Base-by-base conservation (phyloP, 2,329 filamentous ascomycete genomes). In the Fusarium stilboides region DNA sequence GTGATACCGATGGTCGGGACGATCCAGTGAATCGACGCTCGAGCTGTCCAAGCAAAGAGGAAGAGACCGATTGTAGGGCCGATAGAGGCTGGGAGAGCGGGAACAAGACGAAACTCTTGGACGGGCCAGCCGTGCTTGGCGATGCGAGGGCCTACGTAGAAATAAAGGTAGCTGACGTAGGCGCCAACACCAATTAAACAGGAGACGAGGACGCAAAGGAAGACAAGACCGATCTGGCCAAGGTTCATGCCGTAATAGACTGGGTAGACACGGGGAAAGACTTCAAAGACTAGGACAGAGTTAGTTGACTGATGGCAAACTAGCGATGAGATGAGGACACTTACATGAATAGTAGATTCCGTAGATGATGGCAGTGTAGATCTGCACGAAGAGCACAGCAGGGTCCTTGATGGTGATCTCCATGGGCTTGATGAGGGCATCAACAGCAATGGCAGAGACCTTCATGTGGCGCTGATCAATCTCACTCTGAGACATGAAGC, bases 221-320 rank as follows among this genome's bases (percentile, higher is more conserved):
- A 91, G 44, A 89, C 84, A 12, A 91, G 82, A 31, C 88, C 88
- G 65, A 87, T 79, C 67, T 88, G 75, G 33, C 88, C 88, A 4
- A 86, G 77, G 61, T 82, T 85, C 84, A 92, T 90, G 74, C 80
- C 77, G 77, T 92, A 91, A 72, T 85, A 80, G 39, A 82, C 82
- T 4, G 84, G 82, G 75, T 89, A 92, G 57, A 91, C 88, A 15
- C 90, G 79, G 6, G 89, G 88, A 76, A 91, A 91, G n/a, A 86
- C 86, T 72, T 91, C 89, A 74, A 91, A 91, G 77, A 81, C 78
- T 80, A 26, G 45, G 46, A 17, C 15, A 17, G 15, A 56, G 65
- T 74, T 63, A 74, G 53, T 40, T 22, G 7, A 34, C 15, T 14
- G 3, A n/a, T 14, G 3, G 17, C 22, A 2, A 28, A 13, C 19